These are phyloP conservation scores for Alternaria novae-zelandiae DNA, from an alignment of 2,329 filamentous ascomycete species.

Conservation along the genomic window DNA sequence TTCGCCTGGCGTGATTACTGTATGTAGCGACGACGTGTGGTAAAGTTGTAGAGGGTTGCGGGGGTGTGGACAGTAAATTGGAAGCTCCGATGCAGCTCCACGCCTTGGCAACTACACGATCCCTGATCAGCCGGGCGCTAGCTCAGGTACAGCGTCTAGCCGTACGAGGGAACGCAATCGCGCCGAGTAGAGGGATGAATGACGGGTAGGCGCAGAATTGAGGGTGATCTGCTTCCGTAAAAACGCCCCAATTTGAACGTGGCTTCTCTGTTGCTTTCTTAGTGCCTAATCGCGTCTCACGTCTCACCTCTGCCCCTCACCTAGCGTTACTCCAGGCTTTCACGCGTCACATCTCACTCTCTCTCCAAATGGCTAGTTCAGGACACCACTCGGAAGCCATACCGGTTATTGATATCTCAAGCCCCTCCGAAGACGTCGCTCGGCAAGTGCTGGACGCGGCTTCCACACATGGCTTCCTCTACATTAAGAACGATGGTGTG, in stretches of 20 bases:
- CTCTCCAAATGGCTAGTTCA: conserved; percentile 21
- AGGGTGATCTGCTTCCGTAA: background rate
- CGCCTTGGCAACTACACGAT: conserved; percentile 11
- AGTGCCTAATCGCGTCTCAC: background rate
- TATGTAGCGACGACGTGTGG: background rate
- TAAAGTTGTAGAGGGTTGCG: conserved; percentile 3
- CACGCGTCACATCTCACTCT: background rate
- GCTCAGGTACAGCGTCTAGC: conserved; percentile 17
- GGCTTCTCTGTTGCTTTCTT: background rate
- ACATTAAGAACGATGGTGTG: conserved; percentile 76
- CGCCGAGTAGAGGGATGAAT: background rate
- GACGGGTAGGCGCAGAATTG: background rate
- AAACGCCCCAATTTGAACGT: background rate
- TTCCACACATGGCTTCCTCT: conserved; percentile 85
- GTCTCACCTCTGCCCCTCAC: conserved; percentile 9
- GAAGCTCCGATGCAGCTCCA: conserved; percentile 18
- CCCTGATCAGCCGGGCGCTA: conserved; percentile 19
- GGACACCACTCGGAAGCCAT: conserved; percentile 54
- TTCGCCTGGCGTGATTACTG: background rate
- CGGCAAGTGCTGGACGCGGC: conserved; percentile 79
- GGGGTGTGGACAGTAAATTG: conserved; percentile 16
- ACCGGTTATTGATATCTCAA: conserved; percentile 82
- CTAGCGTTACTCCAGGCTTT: background rate
- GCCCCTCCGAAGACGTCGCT: conserved; percentile 64
- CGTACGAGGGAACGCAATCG: background rate